Base-by-base conservation (phyloP, 495 filamentous ascomycete species). In the Aspergillus conjunctus region DNA sequence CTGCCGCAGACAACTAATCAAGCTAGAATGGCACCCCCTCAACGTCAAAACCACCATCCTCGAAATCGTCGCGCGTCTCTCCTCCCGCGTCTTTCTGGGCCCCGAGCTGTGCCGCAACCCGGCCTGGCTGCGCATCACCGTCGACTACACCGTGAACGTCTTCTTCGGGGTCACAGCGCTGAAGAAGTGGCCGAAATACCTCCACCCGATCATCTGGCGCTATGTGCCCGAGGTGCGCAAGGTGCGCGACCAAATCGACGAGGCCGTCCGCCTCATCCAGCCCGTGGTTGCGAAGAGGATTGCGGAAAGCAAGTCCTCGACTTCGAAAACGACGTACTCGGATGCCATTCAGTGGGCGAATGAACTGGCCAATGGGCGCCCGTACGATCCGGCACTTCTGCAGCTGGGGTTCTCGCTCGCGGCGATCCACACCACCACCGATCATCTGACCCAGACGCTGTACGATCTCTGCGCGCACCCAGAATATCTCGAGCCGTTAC, bases 11-110 rank as follows among this genome's bases (percentile, higher is more conserved):
- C 33, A n/a, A n/a, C 33, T 37, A 37, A 37, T 37, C 12, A 37
- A 6, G 6, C 33, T 22, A 58, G 56, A 58, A 17, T 58, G 56
- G 56, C 46, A 51, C n/a, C 15, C 22, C 1, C 31, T 58, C 31
- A 10, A 32, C 14, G 18, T 51, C 15, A 58, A 51, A 22, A 7
- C 32, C 10, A 55, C 45, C 17, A 37, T 55, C 50, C 45, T 63
- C 26, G 17, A 74, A 26, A 74, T 84, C 18, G 78, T 86, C 9
- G 79, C 79, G 34, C 75, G 72, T 12, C 66, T 83, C 17, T 81
- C 81, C 0, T 77, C 79, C 45, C 68, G 80, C 18, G 64, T 81
- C 14, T 85, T 85, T 54, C 73, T 83, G 52, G 83, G 82, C 18
- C 56, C 67, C 1, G 71, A 77, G 11, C 59, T 82, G 11, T 80